phyloP scores from a whole-genome alignment of 352 stramenopile genomes.

The Phytophthora foliorum region DNA sequence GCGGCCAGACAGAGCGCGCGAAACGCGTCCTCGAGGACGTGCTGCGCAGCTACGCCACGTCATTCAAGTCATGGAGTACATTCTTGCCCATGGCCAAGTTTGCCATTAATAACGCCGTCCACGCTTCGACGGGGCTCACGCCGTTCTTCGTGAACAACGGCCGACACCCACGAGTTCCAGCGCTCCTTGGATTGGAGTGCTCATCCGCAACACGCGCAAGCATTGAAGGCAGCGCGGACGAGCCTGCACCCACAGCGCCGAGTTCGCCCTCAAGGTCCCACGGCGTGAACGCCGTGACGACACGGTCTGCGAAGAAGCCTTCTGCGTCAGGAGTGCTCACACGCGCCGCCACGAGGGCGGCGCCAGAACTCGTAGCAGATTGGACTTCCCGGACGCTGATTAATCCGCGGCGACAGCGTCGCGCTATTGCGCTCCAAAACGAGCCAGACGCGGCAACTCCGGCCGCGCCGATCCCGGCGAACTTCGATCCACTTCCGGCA shows the following conservation, averaged over 20 bases:
- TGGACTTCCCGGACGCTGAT: neutral
- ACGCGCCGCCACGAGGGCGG: neutral
- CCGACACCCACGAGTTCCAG: neutral
- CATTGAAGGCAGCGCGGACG: neutral
- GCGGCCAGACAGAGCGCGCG: conserved; percentile 40
- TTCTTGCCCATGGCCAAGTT: conserved; percentile 33
- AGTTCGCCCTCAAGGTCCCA: neutral
- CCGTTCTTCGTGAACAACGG: neutral
- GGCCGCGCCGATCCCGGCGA: no score
- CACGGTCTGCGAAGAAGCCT: neutral
- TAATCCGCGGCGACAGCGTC: neutral
- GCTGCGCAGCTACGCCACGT: conserved; percentile 19
- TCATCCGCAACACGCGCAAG: neutral
- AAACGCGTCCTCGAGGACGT: conserved; percentile 37
- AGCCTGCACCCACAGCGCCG: neutral
- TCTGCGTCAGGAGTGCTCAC: neutral
- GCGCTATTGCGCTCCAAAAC: no score
- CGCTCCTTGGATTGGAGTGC: neutral
- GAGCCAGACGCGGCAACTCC: neutral
- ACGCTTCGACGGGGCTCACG: conserved; percentile 22
- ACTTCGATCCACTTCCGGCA: neutral
- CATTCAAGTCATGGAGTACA: conserved; percentile 17
- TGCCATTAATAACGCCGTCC: conserved; percentile 30
- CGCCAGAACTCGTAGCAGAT: neutral
- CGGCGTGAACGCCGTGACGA: neutral